Conservation (phyloP, 805 yeast species). For the Hanseniaspora taiwanica region DNA sequence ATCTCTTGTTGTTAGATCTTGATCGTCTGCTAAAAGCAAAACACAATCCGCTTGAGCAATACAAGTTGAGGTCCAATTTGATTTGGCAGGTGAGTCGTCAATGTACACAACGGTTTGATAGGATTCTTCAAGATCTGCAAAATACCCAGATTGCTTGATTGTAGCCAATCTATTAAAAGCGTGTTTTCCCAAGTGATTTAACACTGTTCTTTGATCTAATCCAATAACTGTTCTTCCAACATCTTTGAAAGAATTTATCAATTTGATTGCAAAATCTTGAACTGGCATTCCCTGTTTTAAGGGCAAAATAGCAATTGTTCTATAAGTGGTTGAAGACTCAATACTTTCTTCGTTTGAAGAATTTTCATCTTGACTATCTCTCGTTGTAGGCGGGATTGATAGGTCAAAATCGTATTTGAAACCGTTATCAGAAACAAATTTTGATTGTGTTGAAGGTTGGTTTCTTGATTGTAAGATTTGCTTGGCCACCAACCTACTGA, state of each 20-base stretch:
- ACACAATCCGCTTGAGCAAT: constrained; percentile 92
- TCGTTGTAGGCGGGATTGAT: constrained; percentile 21
- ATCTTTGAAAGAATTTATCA: constrained; percentile 56
- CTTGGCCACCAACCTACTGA: constrained; percentile 74
- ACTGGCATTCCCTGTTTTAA: constrained; percentile 75
- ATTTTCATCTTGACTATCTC: neutral
- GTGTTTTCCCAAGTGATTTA: constrained; percentile 73
- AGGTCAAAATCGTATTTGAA: constrained; percentile 17
- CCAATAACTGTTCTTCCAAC: constrained; percentile 66
- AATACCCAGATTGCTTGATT: constrained; percentile 75
- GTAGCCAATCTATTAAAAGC: constrained; percentile 86
- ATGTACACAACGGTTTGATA: constrained; percentile 82
- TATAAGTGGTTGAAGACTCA: constrained; percentile 28
- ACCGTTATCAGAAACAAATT: constrained; percentile 10
- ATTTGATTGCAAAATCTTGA: constrained; percentile 62
- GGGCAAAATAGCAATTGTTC: constrained; percentile 79
- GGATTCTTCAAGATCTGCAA: constrained; percentile 81
- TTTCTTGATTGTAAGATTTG: constrained; percentile 22
- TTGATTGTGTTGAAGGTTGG: constrained; percentile 5
- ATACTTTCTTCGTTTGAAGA: constrained; percentile 8
- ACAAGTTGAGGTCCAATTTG: constrained; percentile 87
- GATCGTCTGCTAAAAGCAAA: constrained; percentile 76
- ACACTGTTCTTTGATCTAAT: constrained; percentile 70
- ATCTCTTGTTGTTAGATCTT: constrained; percentile 7
- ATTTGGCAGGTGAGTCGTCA: constrained; percentile 70